These are phyloP conservation scores for Camellia japonica DNA, from an alignment of 148 eudicot species.

Conservation along the genomic window DNA sequence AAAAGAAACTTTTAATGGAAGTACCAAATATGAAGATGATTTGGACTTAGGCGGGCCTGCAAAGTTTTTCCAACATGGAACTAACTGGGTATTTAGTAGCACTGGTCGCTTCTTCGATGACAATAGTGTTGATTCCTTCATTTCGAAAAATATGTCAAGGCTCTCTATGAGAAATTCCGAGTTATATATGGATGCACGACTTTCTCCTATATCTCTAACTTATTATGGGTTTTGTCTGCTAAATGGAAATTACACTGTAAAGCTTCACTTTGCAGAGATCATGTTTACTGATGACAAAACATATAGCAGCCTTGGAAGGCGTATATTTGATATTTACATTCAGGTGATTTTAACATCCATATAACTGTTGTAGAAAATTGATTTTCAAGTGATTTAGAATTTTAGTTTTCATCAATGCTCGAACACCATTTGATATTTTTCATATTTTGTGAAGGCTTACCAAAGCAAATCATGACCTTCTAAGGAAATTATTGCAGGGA, in stretches of 20 bases:
- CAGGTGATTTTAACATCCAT: conserved; percentile 23
- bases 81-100: conserved; percentile 35
- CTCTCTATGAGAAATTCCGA: conserved; percentile 8
- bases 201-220: conserved; percentile 35
- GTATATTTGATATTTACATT: conserved; percentile 37
- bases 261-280: conserved; percentile 40
- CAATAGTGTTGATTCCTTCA: background rate
- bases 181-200: conserved; percentile 32
- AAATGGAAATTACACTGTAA: conserved; percentile 33
- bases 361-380: background rate
- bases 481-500: no score
- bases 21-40: conserved; percentile 18
- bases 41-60: conserved; percentile 15
- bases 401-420: no score
- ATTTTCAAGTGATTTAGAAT: no score
- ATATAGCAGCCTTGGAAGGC: conserved; percentile 32
- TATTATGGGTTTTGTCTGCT: conserved; percentile 35
- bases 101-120: conserved; percentile 39
- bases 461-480: no score
- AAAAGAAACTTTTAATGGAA: background rate
- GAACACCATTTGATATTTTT: no score
- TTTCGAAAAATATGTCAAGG: conserved; percentile 2
- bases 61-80: conserved; percentile 9
- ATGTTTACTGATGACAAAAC: conserved; percentile 22
- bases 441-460: no score